These are phyloP conservation scores for Beauveria medogensis DNA, from an alignment of 2,329 filamentous ascomycete species.

Conservation along the genomic window DNA sequence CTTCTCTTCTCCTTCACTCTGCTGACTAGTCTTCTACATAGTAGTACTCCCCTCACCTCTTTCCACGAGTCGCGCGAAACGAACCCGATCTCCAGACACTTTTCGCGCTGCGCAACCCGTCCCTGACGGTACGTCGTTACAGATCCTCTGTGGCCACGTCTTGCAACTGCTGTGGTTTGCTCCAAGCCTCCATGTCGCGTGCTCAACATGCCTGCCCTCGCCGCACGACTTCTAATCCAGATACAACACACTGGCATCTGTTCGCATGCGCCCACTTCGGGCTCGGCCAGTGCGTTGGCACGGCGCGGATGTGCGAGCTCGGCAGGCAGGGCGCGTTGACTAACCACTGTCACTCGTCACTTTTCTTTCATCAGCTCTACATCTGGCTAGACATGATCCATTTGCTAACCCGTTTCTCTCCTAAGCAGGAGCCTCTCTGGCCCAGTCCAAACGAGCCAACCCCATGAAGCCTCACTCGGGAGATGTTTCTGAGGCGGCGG, in stretches of 20 bases:
- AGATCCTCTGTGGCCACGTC: slow-evolving; percentile 26
- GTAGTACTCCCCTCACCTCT: slow-evolving; percentile 37
- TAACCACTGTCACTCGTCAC: neutral
- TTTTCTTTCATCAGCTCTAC: neutral
- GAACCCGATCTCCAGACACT: slow-evolving; percentile 66
- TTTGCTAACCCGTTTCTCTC: slow-evolving; percentile 20
- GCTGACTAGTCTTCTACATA: slow-evolving; percentile 19
- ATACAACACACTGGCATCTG: neutral
- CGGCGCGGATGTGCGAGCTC: neutral
- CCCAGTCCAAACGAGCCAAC: slow-evolving; percentile 23
- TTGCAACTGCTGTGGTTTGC: slow-evolving; percentile 24
- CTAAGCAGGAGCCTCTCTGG: slow-evolving; percentile 37
- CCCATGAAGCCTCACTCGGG: slow-evolving; percentile 51
- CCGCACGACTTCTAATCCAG: neutral
- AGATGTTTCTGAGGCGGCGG: slow-evolving; percentile 48
- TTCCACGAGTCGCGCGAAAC: slow-evolving; percentile 64
- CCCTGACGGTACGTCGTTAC: slow-evolving; percentile 63
- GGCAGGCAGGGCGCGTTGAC: neutral
- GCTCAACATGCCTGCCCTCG: neutral
- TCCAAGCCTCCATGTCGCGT: slow-evolving; percentile 19
- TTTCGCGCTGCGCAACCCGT: slow-evolving; percentile 47
- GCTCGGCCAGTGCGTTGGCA: neutral
- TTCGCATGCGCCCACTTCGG: neutral
- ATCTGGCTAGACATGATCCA: neutral
- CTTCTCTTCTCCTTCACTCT: slow-evolving; percentile 10